These are phyloP conservation scores for Pseudogymnoascus sp. DNA, from an alignment of 2,329 filamentous ascomycete species.

Conservation along the genomic window DNA sequence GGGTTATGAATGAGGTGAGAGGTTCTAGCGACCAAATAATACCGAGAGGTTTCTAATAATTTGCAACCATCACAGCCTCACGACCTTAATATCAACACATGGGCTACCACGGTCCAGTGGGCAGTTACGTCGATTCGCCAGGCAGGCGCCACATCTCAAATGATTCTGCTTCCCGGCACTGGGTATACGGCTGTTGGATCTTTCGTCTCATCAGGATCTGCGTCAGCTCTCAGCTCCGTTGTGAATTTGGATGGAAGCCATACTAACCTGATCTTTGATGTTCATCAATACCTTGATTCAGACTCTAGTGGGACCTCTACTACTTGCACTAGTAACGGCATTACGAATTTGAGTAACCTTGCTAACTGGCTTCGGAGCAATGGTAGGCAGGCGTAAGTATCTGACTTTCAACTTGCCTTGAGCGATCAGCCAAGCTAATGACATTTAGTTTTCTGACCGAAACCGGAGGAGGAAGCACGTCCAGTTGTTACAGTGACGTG, in stretches of 20 bases:
- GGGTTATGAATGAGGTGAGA: constrained; percentile 56
- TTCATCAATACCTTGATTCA: constrained; percentile 55
- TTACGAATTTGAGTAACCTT: constrained; percentile 38
- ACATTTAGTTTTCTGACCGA: constrained; percentile 32
- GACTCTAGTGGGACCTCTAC: constrained; percentile 48
- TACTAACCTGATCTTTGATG: constrained; percentile 47
- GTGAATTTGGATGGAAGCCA: constrained; percentile 52
- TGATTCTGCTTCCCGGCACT: constrained; percentile 58
- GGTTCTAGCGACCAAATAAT: constrained; percentile 35
- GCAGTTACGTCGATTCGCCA: constrained; percentile 58
- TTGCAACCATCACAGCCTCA: constrained; percentile 10
- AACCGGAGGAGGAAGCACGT: constrained; percentile 35
- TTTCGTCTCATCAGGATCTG: constrained; percentile 43
- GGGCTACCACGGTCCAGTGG: constrained; percentile 53
- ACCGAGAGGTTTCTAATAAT: constrained; percentile 25
- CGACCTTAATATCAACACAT: constrained; percentile 36
- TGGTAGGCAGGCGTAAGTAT: constrained; percentile 38
- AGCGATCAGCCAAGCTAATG: constrained; percentile 6
- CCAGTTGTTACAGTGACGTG: background rate
- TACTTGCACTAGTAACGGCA: constrained; percentile 47
- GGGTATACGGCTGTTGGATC: constrained; percentile 47
- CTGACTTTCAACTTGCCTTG: background rate
- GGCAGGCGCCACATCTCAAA: constrained; percentile 52
- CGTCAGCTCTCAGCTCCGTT: constrained; percentile 43
- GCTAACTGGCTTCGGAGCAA: constrained; percentile 41